A percentile compares a stretch with the other conserved stretches of the same genome.
Evolutionary conservation across 345 rosid species (phyloP).

Genomic region (Eucalyptus grandis): DNA sequence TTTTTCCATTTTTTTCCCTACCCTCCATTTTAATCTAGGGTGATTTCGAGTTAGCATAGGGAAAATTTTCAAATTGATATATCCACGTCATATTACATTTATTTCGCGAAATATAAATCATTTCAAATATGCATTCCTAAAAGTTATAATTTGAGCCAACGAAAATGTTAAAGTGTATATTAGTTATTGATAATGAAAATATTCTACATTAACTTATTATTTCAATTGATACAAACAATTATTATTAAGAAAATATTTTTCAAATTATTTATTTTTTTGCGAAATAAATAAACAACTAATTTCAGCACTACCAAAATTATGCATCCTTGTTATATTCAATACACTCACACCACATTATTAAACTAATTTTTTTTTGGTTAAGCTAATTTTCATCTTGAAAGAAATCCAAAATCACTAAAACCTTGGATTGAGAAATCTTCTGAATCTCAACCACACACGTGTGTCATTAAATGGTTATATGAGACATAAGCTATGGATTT

Average conservation of each 20-base stretch:
- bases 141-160: too few relatives aligned
- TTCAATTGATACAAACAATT: rapidly evolving
- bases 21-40: not conserved
- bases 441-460: not conserved
- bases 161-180: rapidly evolving
- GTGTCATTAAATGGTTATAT: not conserved
- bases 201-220: too few relatives aligned
- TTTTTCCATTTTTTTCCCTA: not conserved
- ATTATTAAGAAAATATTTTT: too few relatives aligned
- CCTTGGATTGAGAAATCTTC: not conserved
- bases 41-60: rapidly evolving
- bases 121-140: not conserved
- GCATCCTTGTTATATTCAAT: not conserved
- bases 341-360: rapidly evolving
- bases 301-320: too few relatives aligned
- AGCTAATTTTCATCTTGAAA: rapidly evolving
- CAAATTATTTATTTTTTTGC: too few relatives aligned
- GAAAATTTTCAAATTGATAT: not conserved
- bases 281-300: too few relatives aligned
- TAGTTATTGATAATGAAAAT: too few relatives aligned
- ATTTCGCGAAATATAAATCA: rapidly evolving
- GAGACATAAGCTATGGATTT: not conserved
- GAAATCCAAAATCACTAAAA: not conserved
- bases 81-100: not conserved
- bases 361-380: not conserved